Evolutionary conservation across 805 yeast species (phyloP), one percentile per base, ranked within the genome.

Genomic region (Lipomyces orientalis): DNA sequence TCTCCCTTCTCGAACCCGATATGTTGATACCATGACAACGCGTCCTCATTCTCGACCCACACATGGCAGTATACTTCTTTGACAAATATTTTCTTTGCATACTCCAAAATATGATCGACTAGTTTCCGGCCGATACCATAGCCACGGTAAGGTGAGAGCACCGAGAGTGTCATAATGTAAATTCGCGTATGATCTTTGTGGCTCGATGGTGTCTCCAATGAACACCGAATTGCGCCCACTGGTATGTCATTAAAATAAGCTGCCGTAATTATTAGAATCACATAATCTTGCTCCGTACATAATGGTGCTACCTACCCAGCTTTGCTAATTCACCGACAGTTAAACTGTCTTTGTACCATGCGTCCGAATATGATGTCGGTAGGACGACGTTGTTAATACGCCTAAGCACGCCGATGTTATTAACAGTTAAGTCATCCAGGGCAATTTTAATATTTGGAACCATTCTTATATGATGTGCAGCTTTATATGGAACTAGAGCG

Each of bases 241-340:
- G 97, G 92, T 5, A 90, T 85, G 74, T 90, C 97, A 60, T 89
- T 85, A 77, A 83, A 89, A 78, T 82, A 90, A 0, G 89, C 90
- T 64, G 75, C 57, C 60, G 74, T 34, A 62, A 62, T 25, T 14
- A 37, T 59, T 39, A 51, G 55, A 12, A 46, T 51, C 64, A 64
- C 10, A 57, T 25, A 25, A 25, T 25, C 35, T 14, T 61, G 43
- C 9, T 37, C 51, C 9, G 51, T 43, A 19, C 52, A 7, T 56
- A 61, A 33, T 22, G 16, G 1, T 43, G 1, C 9, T 5, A 37
- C 62, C 34, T 71, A 66, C 81, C 85, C 46, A 87, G 79, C 74
- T 88, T 83, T 43, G 84, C 83, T 43, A 89, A 79, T 35, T 86
- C 88, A 31, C 82, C 86, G 1, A 81, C 74, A 1, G 81, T 79